phyloP scores from a whole-genome alignment of 225 moss, liverwort and hornwort species.

The Bryoerythrophyllum caledonicum region DNA sequence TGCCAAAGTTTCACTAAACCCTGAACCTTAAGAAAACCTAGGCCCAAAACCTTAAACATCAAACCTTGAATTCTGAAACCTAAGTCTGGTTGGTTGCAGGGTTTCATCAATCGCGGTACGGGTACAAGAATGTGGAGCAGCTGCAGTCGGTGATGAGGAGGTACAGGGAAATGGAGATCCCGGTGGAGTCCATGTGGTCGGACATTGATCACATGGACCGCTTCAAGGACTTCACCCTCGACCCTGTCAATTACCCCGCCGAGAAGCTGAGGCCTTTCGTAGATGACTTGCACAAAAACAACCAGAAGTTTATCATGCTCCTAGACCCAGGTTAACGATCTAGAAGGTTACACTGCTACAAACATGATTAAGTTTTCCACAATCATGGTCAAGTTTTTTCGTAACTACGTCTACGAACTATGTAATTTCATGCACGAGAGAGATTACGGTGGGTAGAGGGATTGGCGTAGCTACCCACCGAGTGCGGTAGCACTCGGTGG shows the following conservation, averaged over 20 bases:
- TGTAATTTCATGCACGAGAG: no score
- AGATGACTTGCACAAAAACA: slow-evolving; percentile 53
- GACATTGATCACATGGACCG: slow-evolving; percentile 64
- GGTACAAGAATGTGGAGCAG: slow-evolving; percentile 51
- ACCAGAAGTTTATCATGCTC: slow-evolving; percentile 73
- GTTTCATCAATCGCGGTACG: slow-evolving; percentile 52
- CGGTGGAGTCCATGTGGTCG: slow-evolving; percentile 58
- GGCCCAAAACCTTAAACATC: no score
- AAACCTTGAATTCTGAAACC: no score
- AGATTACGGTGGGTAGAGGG: no score
- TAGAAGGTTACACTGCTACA: no score
- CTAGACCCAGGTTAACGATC: slow-evolving; percentile 68
- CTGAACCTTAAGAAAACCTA: no score
- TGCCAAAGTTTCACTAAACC: background rate
- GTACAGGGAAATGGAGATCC: slow-evolving; percentile 48
- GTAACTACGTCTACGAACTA: no score
- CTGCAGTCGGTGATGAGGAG: slow-evolving; percentile 39
- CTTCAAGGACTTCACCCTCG: slow-evolving; percentile 55
- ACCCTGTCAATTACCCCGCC: slow-evolving; percentile 45
- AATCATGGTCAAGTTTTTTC: no score
- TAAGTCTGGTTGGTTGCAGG: slow-evolving; percentile 17
- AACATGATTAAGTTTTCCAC: no score
- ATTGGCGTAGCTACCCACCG: no score
- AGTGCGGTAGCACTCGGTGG: no score
- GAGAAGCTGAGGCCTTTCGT: slow-evolving; percentile 58